phyloP scores from a whole-genome alignment of 768 basidiomycete species.

The Aureoboletus auriporus region DNA sequence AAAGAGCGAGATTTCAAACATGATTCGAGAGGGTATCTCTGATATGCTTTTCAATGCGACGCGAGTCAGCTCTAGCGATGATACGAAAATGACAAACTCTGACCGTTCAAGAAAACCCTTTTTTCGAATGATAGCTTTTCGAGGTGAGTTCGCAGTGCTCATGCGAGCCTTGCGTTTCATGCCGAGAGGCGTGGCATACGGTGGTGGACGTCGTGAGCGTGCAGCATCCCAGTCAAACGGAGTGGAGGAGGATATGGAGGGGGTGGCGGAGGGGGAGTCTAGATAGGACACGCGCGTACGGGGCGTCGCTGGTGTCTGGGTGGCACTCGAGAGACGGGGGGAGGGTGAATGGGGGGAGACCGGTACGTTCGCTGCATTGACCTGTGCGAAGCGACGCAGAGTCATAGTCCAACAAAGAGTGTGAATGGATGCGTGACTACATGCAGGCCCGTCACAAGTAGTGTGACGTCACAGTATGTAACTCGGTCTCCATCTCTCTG shows the following conservation, averaged over 20 bases:
- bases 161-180: conserved; percentile 42
- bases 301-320: conserved; percentile 44
- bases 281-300: conserved; percentile 47
- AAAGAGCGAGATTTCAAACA: conserved; percentile 78
- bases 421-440: conserved; percentile 12
- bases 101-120: conserved; percentile 63
- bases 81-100: conserved; percentile 3
- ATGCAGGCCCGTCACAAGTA: conserved; percentile 21
- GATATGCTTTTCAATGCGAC: conserved; percentile 41
- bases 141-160: conserved; percentile 34
- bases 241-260: conserved; percentile 69
- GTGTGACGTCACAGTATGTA: conserved; percentile 24
- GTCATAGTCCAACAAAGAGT: conserved; percentile 35
- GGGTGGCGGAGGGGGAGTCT: conserved; percentile 60
- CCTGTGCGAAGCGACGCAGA: conserved; percentile 56
- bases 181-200: conserved; percentile 60
- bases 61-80: conserved; percentile 13
- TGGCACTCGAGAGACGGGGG: conserved; percentile 26
- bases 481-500: conserved; percentile 10
- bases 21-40: conserved; percentile 65
- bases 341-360: conserved; percentile 41
- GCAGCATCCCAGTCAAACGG: conserved; percentile 91
- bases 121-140: conserved; percentile 57
- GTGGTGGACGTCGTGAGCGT: conserved; percentile 62
- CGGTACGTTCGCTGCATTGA: conserved; percentile 36